Percentiles rank a stretch among this genome's conserved stretches.
These are phyloP conservation scores for Apodospora peruviana DNA, from an alignment of 495 filamentous ascomycete genomes.

Conservation along the genomic window DNA sequence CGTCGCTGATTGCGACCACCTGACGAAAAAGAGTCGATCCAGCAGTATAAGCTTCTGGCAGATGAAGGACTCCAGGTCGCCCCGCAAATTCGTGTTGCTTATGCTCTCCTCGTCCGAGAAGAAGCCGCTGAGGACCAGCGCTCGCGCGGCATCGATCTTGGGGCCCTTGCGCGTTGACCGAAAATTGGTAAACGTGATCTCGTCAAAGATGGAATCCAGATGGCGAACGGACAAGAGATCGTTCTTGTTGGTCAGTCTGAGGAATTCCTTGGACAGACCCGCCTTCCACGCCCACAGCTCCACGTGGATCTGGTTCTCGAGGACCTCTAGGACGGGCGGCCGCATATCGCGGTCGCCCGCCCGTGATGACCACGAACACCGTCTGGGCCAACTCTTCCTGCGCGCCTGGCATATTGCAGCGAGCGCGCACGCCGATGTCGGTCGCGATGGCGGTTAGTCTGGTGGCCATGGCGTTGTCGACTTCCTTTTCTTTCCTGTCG, in stretches of 20 bases:
- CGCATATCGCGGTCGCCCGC: neutral
- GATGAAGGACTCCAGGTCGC: no score
- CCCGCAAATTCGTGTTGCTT: no score
- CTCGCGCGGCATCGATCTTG: no score
- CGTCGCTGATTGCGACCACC: no score
- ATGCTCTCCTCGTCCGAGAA: no score
- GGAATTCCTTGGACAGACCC: neutral
- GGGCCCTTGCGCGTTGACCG: constrained; percentile 5
- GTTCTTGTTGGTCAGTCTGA: neutral
- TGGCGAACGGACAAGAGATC: neutral
- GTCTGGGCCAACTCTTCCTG: neutral
- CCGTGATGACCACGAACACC: neutral
- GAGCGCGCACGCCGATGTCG: neutral
- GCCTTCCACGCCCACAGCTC: constrained; percentile 6
- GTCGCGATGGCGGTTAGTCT: neutral
- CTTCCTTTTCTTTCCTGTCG: neutral
- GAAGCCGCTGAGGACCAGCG: no score
- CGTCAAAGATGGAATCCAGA: constrained; percentile 4
- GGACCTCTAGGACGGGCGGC: neutral
- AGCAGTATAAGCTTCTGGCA: no score
- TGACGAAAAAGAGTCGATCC: no score
- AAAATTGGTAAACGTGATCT: constrained; percentile 2
- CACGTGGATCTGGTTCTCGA: neutral
- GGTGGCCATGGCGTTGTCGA: neutral
- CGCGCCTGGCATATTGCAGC: no score